These are phyloP conservation scores for Phialocephala sp. DNA, from an alignment of 2,329 filamentous ascomycete species.

Conservation along the genomic window DNA sequence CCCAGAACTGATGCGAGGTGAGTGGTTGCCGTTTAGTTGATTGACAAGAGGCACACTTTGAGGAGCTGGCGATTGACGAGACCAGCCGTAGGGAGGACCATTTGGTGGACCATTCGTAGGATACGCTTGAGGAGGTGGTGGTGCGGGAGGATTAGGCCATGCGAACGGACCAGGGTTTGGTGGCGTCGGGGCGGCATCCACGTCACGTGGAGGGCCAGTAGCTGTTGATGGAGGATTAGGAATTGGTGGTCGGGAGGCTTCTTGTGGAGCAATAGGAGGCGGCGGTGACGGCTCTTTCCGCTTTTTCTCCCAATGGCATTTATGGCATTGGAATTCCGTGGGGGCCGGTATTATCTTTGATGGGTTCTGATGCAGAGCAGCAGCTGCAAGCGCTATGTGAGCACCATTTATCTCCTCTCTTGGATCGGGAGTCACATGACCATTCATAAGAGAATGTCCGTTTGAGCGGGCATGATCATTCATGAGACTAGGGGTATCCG, in stretches of 20 bases:
- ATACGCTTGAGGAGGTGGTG: slow-evolving; percentile 25
- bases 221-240: slow-evolving; percentile 35
- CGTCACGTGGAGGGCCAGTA: slow-evolving; percentile 13
- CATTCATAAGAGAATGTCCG: slow-evolving; percentile 25
- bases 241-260: slow-evolving; percentile 31
- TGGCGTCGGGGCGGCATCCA: slow-evolving; percentile 11
- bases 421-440: slow-evolving; percentile 15
- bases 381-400: slow-evolving; percentile 42
- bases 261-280: slow-evolving; percentile 25
- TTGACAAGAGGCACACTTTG: slow-evolving; percentile 50
- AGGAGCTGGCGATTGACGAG: slow-evolving; percentile 56
- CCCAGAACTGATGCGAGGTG: slow-evolving; percentile 40
- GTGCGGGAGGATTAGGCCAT: slow-evolving; percentile 24
- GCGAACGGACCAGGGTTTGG: slow-evolving; percentile 24
- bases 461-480: slow-evolving; percentile 22
- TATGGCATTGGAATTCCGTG: slow-evolving; percentile 74
- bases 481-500: slow-evolving; percentile 18
- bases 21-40: slow-evolving; percentile 54
- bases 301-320: slow-evolving; percentile 65
- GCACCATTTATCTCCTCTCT: slow-evolving; percentile 27
- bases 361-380: slow-evolving; percentile 37
- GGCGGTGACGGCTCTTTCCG: slow-evolving; percentile 36
- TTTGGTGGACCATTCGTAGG: slow-evolving; percentile 43
- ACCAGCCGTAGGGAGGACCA: slow-evolving; percentile 55
- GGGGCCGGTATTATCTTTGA: slow-evolving; percentile 26